These are phyloP conservation scores for Fistulina hepatica DNA, from an alignment of 1,284 basidiomycete genomes.

Conservation along the genomic window DNA sequence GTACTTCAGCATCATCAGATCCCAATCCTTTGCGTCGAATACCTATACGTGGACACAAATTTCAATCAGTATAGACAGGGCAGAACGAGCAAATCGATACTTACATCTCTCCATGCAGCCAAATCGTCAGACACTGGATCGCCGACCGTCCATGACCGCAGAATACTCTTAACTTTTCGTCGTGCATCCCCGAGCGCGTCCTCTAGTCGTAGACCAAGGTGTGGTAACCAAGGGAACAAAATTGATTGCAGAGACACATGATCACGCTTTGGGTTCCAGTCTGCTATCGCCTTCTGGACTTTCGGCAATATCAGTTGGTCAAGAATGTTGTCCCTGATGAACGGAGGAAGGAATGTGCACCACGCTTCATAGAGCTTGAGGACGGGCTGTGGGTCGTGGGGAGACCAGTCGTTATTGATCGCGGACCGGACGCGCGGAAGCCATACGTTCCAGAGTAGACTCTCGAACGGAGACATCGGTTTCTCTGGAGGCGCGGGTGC, in stretches of 20 bases:
- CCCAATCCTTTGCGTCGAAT: conserved; percentile 78
- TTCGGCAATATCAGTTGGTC: conserved; percentile 95
- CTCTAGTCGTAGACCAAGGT: conserved; percentile 72
- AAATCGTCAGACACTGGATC: conserved; percentile 73
- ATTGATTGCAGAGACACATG: conserved; percentile 62
- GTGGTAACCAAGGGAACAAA: conserved; percentile 93
- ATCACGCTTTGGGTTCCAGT: conserved; percentile 64
- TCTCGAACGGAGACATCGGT: conserved; percentile 92
- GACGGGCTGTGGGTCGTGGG: conserved; percentile 61
- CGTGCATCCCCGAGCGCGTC: conserved; percentile 77
- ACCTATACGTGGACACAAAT: conserved; percentile 46
- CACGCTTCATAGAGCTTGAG: conserved; percentile 83
- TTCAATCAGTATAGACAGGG: conserved; percentile 13
- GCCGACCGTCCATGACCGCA: conserved; percentile 70
- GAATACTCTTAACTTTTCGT: conserved; percentile 69
- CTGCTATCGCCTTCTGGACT: conserved; percentile 71
- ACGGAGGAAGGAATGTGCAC: conserved; percentile 78
- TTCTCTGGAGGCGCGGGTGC: conserved; percentile 28
- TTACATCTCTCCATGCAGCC: conserved; percentile 67
- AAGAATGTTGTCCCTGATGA: conserved; percentile 89
- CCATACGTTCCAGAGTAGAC: conserved; percentile 90
- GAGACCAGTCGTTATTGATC: conserved; percentile 90
- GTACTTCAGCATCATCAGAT: conserved; percentile 80
- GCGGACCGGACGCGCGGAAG: conserved; percentile 85
- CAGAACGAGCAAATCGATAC: conserved; percentile 22